Evolutionary conservation across 148 eudicot species (phyloP).

Genomic region (Selenicereus undatus): DNA sequence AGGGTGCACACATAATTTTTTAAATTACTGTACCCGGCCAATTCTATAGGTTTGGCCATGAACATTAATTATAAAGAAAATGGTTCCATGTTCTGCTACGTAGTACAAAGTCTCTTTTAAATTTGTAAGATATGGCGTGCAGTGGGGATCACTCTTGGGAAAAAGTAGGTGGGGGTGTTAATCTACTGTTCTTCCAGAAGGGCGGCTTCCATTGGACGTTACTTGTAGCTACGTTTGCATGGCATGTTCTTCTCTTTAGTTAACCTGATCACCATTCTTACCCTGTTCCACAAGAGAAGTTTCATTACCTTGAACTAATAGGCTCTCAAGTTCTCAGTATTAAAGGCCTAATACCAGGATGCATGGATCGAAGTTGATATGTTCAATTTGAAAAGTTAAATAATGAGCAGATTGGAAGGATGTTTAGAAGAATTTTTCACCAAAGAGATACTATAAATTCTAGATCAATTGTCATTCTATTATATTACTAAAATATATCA

Average conservation of each 20-base stretch:
- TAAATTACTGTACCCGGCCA: too few relatives aligned
- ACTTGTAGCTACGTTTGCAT: not conserved
- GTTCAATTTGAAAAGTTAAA: not conserved
- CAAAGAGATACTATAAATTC: too few relatives aligned
- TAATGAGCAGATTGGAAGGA: not conserved
- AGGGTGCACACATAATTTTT: too few relatives aligned
- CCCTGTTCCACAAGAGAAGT: not conserved
- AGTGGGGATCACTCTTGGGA: not conserved
- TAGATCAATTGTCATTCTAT: too few relatives aligned
- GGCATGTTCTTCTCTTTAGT: not conserved
- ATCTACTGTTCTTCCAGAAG: slow-evolving; percentile 17
- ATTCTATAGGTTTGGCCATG: too few relatives aligned
- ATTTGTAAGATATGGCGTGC: not conserved
- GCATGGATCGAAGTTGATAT: not conserved
- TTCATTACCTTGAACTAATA: not conserved
- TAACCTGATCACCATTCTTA: not conserved
- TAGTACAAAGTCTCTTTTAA: not conserved
- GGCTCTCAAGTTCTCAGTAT: not conserved
- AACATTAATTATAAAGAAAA: too few relatives aligned
- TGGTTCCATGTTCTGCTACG: not conserved
- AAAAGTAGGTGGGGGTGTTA: slow-evolving; percentile 28
- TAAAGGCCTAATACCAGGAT: not conserved
- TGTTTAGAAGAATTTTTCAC: too few relatives aligned
- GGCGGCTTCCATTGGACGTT: not conserved
- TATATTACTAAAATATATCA: too few relatives aligned